These are phyloP conservation scores for Cystofilobasidium capitatum DNA, from an alignment of 768 basidiomycete species.

Conservation along the genomic window DNA sequence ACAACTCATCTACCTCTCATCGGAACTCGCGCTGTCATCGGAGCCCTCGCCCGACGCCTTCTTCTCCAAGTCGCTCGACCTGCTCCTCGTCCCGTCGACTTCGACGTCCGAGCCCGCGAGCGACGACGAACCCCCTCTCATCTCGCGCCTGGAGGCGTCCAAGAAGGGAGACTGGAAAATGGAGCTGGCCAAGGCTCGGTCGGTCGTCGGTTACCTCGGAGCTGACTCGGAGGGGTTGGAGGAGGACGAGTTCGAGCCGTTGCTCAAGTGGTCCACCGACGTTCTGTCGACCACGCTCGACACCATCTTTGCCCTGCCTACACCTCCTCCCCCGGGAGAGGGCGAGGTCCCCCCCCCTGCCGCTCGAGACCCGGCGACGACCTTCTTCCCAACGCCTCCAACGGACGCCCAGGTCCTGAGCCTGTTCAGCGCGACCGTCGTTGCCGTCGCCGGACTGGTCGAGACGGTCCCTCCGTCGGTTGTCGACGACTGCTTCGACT, in stretches of 20 bases:
- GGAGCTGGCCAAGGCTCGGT: background rate
- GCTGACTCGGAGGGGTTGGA: background rate
- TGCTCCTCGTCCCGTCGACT: background rate
- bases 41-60: conserved; percentile 1
- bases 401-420: background rate
- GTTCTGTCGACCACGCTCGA: background rate
- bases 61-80: conserved; percentile 1
- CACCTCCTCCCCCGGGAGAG: background rate
- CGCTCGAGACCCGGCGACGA: background rate
- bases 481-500: background rate
- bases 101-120: background rate
- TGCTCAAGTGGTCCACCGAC: background rate
- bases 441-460: background rate
- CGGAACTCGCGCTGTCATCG: background rate
- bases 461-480: background rate
- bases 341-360: background rate
- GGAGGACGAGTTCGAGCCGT: background rate
- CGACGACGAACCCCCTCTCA: too few relatives aligned
- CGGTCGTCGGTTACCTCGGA: background rate
- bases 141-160: background rate
- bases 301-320: background rate
- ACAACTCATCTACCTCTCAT: conserved; percentile 1
- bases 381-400: background rate
- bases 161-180: background rate
- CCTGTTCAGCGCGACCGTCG: background rate